These are phyloP conservation scores for Magnaporthales sp. DNA, from an alignment of 2,329 filamentous ascomycete species.

Conservation along the genomic window DNA sequence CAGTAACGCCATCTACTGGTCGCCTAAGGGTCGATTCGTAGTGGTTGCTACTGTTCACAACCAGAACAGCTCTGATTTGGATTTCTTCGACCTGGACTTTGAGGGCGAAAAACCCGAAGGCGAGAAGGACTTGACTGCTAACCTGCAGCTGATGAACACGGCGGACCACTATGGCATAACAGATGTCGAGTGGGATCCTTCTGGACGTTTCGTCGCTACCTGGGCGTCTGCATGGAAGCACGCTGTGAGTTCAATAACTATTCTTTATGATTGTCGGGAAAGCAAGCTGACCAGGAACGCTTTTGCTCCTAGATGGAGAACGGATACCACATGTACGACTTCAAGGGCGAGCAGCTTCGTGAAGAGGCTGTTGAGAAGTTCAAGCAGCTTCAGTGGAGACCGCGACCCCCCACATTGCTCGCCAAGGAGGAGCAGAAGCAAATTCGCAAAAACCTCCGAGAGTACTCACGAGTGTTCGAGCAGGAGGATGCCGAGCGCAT, in stretches of 20 bases:
- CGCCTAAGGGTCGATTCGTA: constrained; percentile 88
- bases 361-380: constrained; percentile 94
- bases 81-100: constrained; percentile 97
- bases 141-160: constrained; percentile 89
- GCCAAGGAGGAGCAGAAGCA: constrained; percentile 96
- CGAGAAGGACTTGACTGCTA: constrained; percentile 90
- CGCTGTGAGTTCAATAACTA: constrained; percentile 53
- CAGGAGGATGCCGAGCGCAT: constrained; percentile 91
- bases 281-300: neutral
- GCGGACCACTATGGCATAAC: constrained; percentile 96
- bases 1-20: constrained; percentile 99
- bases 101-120: constrained; percentile 91
- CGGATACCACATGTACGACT: constrained; percentile 96
- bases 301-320: constrained; percentile 75
- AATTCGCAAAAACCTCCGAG: constrained; percentile 95
- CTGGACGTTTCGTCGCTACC: constrained; percentile 86
- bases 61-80: constrained; percentile 86
- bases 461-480: constrained; percentile 92
- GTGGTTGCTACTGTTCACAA: constrained; percentile 89
- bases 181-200: constrained; percentile 96
- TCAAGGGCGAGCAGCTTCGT: constrained; percentile 79
- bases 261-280: neutral
- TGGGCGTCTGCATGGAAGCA: constrained; percentile 96
- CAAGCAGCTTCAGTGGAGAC: constrained; percentile 95
- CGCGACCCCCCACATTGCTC: constrained; percentile 82